These are phyloP conservation scores for Arthrobotrys conoides DNA, from an alignment of 2,329 filamentous ascomycete species.

Conservation along the genomic window DNA sequence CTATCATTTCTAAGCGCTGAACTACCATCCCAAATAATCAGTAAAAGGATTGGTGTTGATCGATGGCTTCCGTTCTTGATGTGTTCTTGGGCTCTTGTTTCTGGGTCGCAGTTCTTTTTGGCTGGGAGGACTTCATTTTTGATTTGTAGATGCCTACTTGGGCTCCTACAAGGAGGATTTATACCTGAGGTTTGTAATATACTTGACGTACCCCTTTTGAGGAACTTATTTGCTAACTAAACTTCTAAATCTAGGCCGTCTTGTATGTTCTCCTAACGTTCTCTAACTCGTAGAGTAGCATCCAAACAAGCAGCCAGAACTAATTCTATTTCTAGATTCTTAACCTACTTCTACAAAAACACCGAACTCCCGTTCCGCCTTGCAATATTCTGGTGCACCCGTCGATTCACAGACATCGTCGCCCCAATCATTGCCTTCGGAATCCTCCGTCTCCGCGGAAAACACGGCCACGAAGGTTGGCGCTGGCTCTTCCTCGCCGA, in stretches of 20 bases:
- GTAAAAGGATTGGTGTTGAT: constrained; percentile 73
- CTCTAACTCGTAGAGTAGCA: too few relatives aligned
- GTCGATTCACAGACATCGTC: constrained; percentile 72
- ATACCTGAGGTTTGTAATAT: constrained; percentile 60
- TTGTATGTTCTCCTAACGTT: constrained; percentile 11
- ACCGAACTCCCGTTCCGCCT: constrained; percentile 78
- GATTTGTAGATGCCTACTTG: constrained; percentile 68
- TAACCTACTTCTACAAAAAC: constrained; percentile 82
- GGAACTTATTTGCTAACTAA: not conserved
- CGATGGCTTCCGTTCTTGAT: constrained; percentile 75
- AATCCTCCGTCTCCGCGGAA: constrained; percentile 70
- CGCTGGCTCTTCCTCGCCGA: constrained; percentile 71
- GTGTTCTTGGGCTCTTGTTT: constrained; percentile 72
- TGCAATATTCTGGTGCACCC: constrained; percentile 79
- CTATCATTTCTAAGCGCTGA: constrained; percentile 73
- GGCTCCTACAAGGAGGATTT: constrained; percentile 68
- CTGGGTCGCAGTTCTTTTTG: constrained; percentile 70
- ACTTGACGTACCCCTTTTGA: not conserved
- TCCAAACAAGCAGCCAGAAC: not conserved
- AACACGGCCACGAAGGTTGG: constrained; percentile 72
- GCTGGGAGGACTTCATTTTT: constrained; percentile 69
- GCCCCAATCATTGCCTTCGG: constrained; percentile 73
- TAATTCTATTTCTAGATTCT: constrained; percentile 68
- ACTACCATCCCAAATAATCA: constrained; percentile 75
- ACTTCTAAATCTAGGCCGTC: constrained; percentile 7